A percentile compares a stretch with the other conserved stretches of the same genome.
Evolutionary conservation across 768 basidiomycete genomes (phyloP).

Genomic region (Rhodotorula sphaerocarpa): DNA sequence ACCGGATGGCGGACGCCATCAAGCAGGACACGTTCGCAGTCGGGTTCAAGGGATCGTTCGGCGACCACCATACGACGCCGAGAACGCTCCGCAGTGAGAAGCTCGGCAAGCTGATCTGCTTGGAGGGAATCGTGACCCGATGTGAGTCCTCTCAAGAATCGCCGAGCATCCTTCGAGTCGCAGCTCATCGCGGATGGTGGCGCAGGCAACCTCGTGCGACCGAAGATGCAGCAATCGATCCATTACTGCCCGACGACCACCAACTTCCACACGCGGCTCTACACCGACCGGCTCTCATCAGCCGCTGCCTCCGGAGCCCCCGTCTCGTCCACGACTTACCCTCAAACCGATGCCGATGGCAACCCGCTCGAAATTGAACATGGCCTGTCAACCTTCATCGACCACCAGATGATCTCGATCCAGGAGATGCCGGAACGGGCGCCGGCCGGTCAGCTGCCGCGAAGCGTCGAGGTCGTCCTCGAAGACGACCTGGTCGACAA

Average conservation of each 20-base stretch:
- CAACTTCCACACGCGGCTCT: slow-evolving; percentile 75
- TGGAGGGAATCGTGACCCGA: slow-evolving; percentile 96
- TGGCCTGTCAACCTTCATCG: slow-evolving; percentile 81
- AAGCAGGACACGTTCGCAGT: slow-evolving; percentile 68
- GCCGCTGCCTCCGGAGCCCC: slow-evolving; percentile 76
- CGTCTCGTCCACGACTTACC: slow-evolving; percentile 75
- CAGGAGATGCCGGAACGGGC: slow-evolving; percentile 99
- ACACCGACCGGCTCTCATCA: slow-evolving; percentile 71
- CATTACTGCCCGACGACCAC: slow-evolving; percentile 87
- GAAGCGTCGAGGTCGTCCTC: slow-evolving; percentile 89
- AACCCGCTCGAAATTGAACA: slow-evolving; percentile 80
- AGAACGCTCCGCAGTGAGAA: slow-evolving; percentile 78
- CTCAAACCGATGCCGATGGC: slow-evolving; percentile 86
- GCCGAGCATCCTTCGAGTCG: neutral
- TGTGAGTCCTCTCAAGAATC: slow-evolving; percentile 49
- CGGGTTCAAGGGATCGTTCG: slow-evolving; percentile 91
- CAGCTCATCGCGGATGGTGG: neutral
- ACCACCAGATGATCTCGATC: slow-evolving; percentile 94
- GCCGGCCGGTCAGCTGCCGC: slow-evolving; percentile 89
- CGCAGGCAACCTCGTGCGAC: slow-evolving; percentile 75
- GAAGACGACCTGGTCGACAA: slow-evolving; percentile 95
- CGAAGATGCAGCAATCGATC: slow-evolving; percentile 94
- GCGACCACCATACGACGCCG: slow-evolving; percentile 95
- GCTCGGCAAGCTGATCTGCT: slow-evolving; percentile 88
- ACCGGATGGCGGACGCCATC: slow-evolving; percentile 71